Evolutionary conservation across 1,284 basidiomycete species (phyloP).

Genomic region (Naganishia liquefaciens): DNA sequence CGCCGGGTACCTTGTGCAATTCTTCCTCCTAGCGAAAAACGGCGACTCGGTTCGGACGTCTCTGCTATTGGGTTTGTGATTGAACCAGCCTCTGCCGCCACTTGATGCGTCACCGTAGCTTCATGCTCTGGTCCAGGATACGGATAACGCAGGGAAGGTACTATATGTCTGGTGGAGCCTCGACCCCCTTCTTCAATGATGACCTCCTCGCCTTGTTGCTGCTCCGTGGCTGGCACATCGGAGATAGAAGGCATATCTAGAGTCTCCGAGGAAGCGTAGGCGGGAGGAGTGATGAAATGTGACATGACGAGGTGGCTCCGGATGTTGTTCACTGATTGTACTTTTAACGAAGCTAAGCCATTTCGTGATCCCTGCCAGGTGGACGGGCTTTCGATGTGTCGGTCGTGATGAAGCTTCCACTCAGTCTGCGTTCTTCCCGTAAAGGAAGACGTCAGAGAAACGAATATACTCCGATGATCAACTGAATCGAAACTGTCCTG

Average conservation of each 20-base stretch:
- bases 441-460: not conserved
- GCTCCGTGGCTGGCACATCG: not conserved
- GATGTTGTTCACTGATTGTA: not conserved
- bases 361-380: not conserved
- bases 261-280: not conserved
- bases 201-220: not conserved
- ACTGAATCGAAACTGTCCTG: not conserved
- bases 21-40: slow-evolving; percentile 1
- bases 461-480: not conserved
- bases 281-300: not conserved
- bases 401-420: slow-evolving; percentile 11
- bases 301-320: not conserved
- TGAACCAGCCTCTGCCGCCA: too few relatives aligned
- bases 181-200: not conserved
- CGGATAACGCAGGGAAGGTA: not conserved
- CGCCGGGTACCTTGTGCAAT: not conserved
- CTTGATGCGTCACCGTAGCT: too few relatives aligned
- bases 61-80: too few relatives aligned
- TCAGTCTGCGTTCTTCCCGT: not conserved
- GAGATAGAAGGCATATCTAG: not conserved
- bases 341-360: not conserved
- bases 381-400: not conserved
- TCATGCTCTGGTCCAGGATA: not conserved
- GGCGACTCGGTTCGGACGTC: too few relatives aligned
- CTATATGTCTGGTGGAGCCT: not conserved